Conservation (phyloP, 2,329 filamentous ascomycete genomes). For the Pseudogymnoascus sp. region DNA sequence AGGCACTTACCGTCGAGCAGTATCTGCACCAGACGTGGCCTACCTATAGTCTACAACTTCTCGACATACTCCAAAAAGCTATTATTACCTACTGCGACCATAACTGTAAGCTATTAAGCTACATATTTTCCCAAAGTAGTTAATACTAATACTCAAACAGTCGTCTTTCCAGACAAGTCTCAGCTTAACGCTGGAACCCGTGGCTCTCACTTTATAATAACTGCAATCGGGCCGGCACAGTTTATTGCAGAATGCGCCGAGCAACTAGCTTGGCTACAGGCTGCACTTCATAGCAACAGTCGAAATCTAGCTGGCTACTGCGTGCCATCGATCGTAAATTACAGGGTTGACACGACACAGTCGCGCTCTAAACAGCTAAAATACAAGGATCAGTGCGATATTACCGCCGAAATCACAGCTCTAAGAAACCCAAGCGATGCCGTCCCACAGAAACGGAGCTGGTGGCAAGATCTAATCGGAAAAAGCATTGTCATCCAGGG, state of each 20-base stretch:
- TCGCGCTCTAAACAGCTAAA: not conserved
- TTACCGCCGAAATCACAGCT: not conserved
- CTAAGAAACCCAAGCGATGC: not conserved
- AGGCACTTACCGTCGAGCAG: not conserved
- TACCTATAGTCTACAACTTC: not conserved
- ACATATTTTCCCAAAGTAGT: not conserved
- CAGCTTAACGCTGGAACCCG: not conserved
- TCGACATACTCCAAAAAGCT: not conserved
- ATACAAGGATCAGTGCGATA: not conserved
- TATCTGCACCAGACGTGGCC: not conserved
- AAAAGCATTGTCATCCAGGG: not conserved
- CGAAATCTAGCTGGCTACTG: not conserved
- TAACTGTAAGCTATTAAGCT: not conserved
- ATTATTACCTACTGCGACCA: not conserved
- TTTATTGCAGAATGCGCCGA: not conserved
- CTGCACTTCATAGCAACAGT: not conserved
- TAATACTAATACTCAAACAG: not conserved
- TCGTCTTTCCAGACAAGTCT: not conserved
- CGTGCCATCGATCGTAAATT: not conserved
- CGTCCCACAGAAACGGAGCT: not conserved
- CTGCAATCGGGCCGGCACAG: not conserved
- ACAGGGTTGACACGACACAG: not conserved
- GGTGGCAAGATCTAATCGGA: not conserved
- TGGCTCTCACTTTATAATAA: not conserved
- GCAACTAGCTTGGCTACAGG: not conserved